These are phyloP conservation scores for Spizellomyces punctatus DNA, from an alignment of 192 early-diverging fungal species.

Conservation along the genomic window DNA sequence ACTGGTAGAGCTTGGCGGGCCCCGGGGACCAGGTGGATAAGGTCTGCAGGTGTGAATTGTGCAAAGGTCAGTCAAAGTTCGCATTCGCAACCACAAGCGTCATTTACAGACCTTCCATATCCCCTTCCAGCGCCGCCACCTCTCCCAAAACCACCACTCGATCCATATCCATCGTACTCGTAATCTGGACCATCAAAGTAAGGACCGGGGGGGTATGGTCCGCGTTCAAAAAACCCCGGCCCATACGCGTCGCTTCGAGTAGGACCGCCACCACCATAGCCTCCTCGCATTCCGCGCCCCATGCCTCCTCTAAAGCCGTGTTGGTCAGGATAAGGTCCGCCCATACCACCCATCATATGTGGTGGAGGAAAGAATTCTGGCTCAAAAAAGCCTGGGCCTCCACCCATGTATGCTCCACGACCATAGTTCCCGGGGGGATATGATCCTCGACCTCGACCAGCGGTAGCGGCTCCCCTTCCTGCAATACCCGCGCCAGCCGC, in stretches of 20 bases:
- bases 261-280: neutral
- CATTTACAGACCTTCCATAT: neutral
- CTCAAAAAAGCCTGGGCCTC: conserved; percentile 6
- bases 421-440: neutral
- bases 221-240: conserved; percentile 25
- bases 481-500: conserved; percentile 1
- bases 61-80: neutral
- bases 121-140: neutral
- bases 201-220: conserved; percentile 14
- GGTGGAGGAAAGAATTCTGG: conserved; percentile 28
- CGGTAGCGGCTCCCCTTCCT: neutral
- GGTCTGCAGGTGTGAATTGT: neutral
- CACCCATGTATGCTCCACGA: conserved; percentile 12
- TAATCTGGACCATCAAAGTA: conserved; percentile 20
- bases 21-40: neutral
- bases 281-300: neutral
- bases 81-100: neutral
- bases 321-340: conserved; percentile 10
- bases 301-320: conserved; percentile 16
- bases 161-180: conserved; percentile 26
- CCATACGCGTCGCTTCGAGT: neutral
- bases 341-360: conserved; percentile 28
- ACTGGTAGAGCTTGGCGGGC: neutral
- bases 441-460: conserved; percentile 9
- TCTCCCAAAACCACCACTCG: neutral